phyloP scores from a whole-genome alignment of 208 protist genomes.

The Acanthamoeba culbertsoni region DNA sequence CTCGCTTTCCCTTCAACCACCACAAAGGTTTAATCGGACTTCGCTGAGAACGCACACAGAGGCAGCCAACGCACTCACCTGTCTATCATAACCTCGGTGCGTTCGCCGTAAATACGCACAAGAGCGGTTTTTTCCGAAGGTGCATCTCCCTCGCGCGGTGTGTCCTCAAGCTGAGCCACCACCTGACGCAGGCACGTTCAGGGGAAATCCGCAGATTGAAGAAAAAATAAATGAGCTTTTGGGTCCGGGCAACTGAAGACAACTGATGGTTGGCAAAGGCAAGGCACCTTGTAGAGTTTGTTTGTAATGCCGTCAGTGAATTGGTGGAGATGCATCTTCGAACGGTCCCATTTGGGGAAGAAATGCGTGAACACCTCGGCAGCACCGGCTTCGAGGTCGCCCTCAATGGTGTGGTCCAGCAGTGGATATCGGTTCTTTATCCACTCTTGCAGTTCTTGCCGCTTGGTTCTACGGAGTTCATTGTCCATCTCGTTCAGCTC shows the following conservation, averaged over 20 bases:
- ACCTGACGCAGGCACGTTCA: background rate
- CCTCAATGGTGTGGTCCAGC: background rate
- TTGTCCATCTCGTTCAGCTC: background rate
- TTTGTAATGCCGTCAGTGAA: constrained; percentile 45
- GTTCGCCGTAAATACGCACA: constrained; percentile 60
- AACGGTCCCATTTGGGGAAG: constrained; percentile 32
- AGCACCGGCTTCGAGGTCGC: background rate
- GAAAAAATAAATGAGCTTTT: background rate
- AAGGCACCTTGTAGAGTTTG: constrained; percentile 43
- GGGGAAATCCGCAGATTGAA: background rate
- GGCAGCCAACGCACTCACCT: background rate
- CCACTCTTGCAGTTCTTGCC: background rate
- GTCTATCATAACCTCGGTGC: constrained; percentile 59
- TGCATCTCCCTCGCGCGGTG: background rate
- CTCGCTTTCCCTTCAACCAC: background rate
- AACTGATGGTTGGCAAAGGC: background rate
- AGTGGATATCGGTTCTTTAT: background rate
- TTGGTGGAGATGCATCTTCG: constrained; percentile 5
- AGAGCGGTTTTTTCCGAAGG: constrained; percentile 2
- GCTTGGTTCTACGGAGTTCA: background rate
- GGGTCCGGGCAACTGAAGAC: background rate
- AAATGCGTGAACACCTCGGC: constrained; percentile 25
- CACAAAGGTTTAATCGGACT: background rate
- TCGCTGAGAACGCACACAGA: background rate
- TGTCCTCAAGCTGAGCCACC: background rate